Base-by-base conservation (phyloP, 176 grass and related monocot species). In the Musa schizocarpa region DNA sequence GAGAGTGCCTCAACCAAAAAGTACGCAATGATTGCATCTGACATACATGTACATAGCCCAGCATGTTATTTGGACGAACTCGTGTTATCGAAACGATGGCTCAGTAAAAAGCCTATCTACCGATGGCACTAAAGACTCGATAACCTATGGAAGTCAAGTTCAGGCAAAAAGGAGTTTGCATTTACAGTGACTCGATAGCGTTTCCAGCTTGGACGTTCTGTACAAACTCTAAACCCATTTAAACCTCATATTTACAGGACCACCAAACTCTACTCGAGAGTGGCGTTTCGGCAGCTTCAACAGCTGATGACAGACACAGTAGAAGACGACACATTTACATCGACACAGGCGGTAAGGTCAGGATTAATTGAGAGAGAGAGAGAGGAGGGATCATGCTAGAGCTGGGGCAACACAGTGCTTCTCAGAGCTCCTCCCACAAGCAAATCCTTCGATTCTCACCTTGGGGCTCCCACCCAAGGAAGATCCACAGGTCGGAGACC, bases 401-500 rank as follows among this genome's bases (percentile, higher is more conserved):
- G 69, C 78, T 67, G 87, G 85, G 24, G 83, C 79, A 77, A 87
- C 86, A 75, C 84, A 82, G 50, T 82, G 79, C 26, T 86, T 73
- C 61, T 90, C 90, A 13, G 91, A 86, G 79, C 79, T 87, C 34
- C 79, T 88, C 75, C 89, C 72, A 50, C 87, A 88, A 68, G 87
- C 72, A 78, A 96, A 96, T 65, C 93, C 93, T 88, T 96, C 90
- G 0, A 96, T 82, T 81, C 93, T 96, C 62, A 87, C 90, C 83
- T 96, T 88, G 1, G 90, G 93, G 74, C 82, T 92, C 50, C 85
- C 77, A 54, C 80, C 73, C 1, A 79, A 86, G 50, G 75, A 88
- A 23, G 81, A 82, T 52, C 89, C 79, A 9, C 84, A 96, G 50
- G 89, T 83, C 9, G 93, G 93, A 71, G 89, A 90, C 62, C 81